Evolutionary conservation across 176 grass and related monocot genomes (phyloP).

Genomic region (Aechmea fasciata): DNA sequence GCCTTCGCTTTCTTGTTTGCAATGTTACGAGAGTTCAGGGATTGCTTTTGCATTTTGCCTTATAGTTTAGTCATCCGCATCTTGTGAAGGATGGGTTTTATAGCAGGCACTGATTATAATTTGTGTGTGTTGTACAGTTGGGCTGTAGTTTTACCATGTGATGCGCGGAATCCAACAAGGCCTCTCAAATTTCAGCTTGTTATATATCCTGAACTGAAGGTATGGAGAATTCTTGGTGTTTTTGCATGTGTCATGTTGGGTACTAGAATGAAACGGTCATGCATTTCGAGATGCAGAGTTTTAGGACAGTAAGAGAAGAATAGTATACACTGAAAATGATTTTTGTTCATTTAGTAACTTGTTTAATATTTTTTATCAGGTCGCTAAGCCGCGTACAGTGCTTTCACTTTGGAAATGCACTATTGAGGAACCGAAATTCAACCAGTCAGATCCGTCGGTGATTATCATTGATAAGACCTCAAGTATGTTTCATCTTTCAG

Average conservation of each 20-base stretch:
- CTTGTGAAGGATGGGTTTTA: slow-evolving; percentile 4
- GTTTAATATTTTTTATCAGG: slow-evolving; percentile 32
- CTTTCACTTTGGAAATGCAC: slow-evolving; percentile 75
- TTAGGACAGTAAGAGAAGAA: too few species aligned
- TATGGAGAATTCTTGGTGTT: slow-evolving; percentile 17
- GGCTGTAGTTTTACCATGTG: slow-evolving; percentile 68
- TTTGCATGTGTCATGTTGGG: neutral
- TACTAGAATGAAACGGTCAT: too few species aligned
- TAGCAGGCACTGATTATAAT: neutral
- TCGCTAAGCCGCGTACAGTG: slow-evolving; percentile 48
- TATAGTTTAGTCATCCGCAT: slow-evolving; percentile 12
- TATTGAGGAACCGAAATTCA: slow-evolving; percentile 74
- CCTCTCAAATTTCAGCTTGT: slow-evolving; percentile 65
- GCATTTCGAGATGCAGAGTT: too few species aligned
- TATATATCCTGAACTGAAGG: slow-evolving; percentile 72
- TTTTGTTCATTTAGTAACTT: neutral
- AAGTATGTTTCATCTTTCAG: slow-evolving; percentile 40
- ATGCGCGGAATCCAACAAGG: slow-evolving; percentile 37
- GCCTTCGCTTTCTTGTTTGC: neutral
- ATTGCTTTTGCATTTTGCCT: neutral
- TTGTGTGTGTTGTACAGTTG: slow-evolving; percentile 41
- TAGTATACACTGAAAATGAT: too few species aligned
- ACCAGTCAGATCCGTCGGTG: slow-evolving; percentile 48
- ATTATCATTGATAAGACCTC: slow-evolving; percentile 65
- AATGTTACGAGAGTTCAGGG: neutral